Base-by-base conservation (phyloP, 306 rosid species). In the Gynostemma pentaphyllum region DNA sequence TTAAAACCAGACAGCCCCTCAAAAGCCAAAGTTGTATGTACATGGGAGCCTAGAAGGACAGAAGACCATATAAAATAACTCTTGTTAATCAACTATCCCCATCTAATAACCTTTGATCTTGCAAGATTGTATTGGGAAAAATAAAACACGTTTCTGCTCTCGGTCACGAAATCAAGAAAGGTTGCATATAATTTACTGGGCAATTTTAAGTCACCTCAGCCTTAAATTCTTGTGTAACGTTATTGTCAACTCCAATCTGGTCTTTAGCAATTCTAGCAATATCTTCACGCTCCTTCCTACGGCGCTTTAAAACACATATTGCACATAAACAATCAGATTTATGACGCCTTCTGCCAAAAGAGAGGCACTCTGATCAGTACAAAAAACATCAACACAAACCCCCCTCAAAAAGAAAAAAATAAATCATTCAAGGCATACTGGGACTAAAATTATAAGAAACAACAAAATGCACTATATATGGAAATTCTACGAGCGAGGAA, bases 201-300 rank as follows among this genome's bases (percentile, higher is more conserved):
- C 28, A 32, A 23, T 39, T 32, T 42, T 32, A 62, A 22, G 66
- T 67, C 74, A 89, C 97, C 97, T 84, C 94, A 53, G 79, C 83
- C 70, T 81, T 81, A 46, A 45, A 66, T 64, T 77, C 97, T 66
- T 69, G 84, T 36, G 78, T 60, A 66, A 54, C 80, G 67, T 72
- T 83, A 67, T 80, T 81, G 62, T 72, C 68, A 11, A 69, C 67
- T 66, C 83, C 90, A 40, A 27, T 70, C 68, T 32, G 82, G 67
- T 77, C 83, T 68, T 79, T 82, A 16, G 82, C 82, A 59, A 79
- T 75, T 68, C 83, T 82, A 52, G 83, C 98, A 74, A 52, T 84
- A 74, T 86, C 94, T 77, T 88, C 96, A n/a, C 94, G 78, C 81
- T 92, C 98, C 81, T 76, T 88, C 78, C 96, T 88, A 54, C 90